Evolutionary conservation across 768 basidiomycete genomes (phyloP).

Genomic region (Hemileccinum rubropunctum): DNA sequence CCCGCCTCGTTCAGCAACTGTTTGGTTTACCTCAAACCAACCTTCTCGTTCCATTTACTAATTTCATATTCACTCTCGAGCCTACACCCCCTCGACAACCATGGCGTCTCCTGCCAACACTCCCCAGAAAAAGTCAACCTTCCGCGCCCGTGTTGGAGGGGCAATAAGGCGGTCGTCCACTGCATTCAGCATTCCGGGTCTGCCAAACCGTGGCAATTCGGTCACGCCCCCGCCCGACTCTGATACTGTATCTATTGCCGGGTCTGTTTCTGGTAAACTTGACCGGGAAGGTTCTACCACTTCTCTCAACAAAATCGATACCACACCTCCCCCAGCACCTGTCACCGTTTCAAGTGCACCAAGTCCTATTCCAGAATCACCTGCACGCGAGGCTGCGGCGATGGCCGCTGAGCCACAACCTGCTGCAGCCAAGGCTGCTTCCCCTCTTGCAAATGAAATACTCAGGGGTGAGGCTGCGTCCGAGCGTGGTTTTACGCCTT

Average conservation of each 20-base stretch:
- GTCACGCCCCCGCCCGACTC: constrained; percentile 26
- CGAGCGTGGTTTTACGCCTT: constrained; percentile 11
- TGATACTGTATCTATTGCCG: constrained; percentile 25
- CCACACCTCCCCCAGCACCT: constrained; percentile 27
- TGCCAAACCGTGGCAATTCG: constrained; percentile 30
- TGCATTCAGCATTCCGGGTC: constrained; percentile 41
- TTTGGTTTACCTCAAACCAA: constrained; percentile 7
- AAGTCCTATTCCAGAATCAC: constrained; percentile 71
- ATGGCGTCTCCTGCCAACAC: constrained; percentile 29
- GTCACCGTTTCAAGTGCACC: constrained; percentile 34
- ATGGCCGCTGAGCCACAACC: constrained; percentile 29
- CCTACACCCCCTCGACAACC: constrained; percentile 15
- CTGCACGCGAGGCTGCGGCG: constrained; percentile 53
- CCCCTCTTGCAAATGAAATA: constrained; percentile 40
- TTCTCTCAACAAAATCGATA: constrained; percentile 34
- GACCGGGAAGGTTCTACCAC: constrained; percentile 29
- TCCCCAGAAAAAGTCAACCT: constrained; percentile 38
- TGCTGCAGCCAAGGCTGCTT: constrained; percentile 33
- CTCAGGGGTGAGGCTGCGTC: constrained; percentile 16
- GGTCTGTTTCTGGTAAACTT: constrained; percentile 27
- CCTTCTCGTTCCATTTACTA: constrained; percentile 5
- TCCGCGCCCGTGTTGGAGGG: constrained; percentile 60
- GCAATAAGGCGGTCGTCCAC: constrained; percentile 62
- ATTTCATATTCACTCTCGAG: constrained; percentile 6
- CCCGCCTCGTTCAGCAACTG: constrained; percentile 14